Conservation (phyloP, 2,329 filamentous ascomycete genomes). For the Fonsecaea pedrosoi region DNA sequence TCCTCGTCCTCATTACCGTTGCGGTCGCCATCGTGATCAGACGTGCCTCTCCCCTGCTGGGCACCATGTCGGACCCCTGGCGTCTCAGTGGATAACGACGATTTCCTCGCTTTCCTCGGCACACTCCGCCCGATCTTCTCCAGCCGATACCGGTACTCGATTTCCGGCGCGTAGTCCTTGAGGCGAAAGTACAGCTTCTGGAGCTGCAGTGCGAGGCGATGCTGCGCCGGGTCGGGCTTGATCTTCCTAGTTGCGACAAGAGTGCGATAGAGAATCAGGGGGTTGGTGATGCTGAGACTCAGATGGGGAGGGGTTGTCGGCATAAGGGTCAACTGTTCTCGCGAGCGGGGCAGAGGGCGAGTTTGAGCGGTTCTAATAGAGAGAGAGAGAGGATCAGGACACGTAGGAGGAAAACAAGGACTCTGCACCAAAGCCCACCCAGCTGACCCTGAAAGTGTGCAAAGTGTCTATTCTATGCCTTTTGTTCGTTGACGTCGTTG, state of each 20-base stretch:
- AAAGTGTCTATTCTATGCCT: background rate
- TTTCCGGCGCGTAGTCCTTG: conserved; percentile 77
- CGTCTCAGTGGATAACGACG: conserved; percentile 11
- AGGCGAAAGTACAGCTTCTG: conserved; percentile 77
- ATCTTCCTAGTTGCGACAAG: conserved; percentile 71
- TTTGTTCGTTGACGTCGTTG: background rate
- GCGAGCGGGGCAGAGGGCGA: no score
- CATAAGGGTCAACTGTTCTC: conserved; percentile 3
- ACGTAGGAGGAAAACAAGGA: background rate
- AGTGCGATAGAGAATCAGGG: conserved; percentile 76
- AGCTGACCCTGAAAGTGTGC: no score
- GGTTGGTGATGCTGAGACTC: conserved; percentile 58
- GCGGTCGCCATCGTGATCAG: background rate
- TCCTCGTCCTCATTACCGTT: background rate
- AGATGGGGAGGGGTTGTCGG: conserved; percentile 21
- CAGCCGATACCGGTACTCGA: conserved; percentile 72
- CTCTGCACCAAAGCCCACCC: background rate
- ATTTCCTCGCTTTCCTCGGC: conserved; percentile 23
- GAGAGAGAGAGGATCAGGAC: background rate
- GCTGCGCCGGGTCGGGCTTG: conserved; percentile 72
- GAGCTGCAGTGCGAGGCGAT: conserved; percentile 75
- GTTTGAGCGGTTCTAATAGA: background rate
- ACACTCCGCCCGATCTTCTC: conserved; percentile 62
- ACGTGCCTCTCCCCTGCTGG: conserved; percentile 38
- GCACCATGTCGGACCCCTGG: conserved; percentile 29